These are phyloP conservation scores for Polysphondylium violaceum DNA, from an alignment of 78 protist species.

Conservation along the genomic window DNA sequence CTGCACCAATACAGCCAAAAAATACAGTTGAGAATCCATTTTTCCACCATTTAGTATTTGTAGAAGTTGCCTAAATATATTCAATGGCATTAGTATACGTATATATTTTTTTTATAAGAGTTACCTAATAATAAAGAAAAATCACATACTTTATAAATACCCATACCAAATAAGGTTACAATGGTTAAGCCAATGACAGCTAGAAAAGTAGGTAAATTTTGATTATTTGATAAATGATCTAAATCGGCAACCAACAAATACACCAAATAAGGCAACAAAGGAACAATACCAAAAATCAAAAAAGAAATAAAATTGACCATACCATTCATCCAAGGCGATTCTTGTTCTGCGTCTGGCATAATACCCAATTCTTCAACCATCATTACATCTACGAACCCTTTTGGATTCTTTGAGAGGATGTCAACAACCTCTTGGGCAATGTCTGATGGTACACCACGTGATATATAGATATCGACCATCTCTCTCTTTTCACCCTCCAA, in stretches of 20 bases:
- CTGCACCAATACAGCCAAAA: constrained; percentile 71
- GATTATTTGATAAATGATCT: background rate
- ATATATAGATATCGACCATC: constrained; percentile 75
- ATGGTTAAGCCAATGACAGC: constrained; percentile 49
- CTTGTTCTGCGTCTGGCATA: constrained; percentile 57
- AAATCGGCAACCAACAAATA: constrained; percentile 3
- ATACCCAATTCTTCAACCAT: constrained; percentile 83
- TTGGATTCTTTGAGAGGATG: constrained; percentile 63
- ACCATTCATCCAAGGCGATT: constrained; percentile 76
- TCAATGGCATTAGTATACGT: no score
- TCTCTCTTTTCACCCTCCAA: constrained; percentile 80
- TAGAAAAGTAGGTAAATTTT: constrained; percentile 34
- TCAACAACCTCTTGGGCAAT: constrained; percentile 65
- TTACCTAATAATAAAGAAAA: no score
- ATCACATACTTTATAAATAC: constrained; percentile 74
- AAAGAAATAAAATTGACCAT: constrained; percentile 67
- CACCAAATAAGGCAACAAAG: constrained; percentile 56
- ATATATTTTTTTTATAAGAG: no score
- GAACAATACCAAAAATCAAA: constrained; percentile 51
- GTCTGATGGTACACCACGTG: constrained; percentile 53
- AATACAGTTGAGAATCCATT: constrained; percentile 51
- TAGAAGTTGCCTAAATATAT: no score
- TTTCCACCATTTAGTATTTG: constrained; percentile 16
- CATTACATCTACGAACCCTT: constrained; percentile 81
- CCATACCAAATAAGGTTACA: constrained; percentile 70